A percentile compares a stretch with the other conserved stretches of the same genome.
Conservation (phyloP, 306 rosid species). For the Oxytropis ochrocephala region DNA sequence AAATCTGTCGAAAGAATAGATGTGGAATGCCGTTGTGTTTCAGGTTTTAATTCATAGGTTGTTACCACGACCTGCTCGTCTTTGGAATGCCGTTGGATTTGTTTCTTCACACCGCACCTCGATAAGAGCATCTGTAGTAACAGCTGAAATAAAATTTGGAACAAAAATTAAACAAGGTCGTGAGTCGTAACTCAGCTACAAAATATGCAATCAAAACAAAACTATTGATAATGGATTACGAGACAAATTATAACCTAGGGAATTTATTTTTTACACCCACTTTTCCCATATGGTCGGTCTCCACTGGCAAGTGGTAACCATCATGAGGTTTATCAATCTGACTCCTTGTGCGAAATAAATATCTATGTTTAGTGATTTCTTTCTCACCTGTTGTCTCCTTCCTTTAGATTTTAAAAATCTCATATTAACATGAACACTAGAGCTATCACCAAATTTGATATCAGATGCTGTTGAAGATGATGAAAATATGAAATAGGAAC, state of each 20-base stretch:
- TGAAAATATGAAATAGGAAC: slow-evolving; percentile 4
- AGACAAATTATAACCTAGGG: slow-evolving; percentile 36
- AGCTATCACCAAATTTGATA: not conserved
- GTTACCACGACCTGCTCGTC: slow-evolving; percentile 55
- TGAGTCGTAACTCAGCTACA: not conserved
- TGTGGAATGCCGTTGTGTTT: too few relatives aligned
- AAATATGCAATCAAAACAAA: too few relatives aligned
- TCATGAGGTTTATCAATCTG: slow-evolving; percentile 56
- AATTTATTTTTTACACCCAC: slow-evolving; percentile 41
- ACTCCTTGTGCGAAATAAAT: slow-evolving; percentile 57
- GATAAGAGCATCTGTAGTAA: slow-evolving; percentile 57
- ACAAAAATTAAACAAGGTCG: not conserved
- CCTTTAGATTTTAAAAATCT: not conserved
- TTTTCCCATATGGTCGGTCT: slow-evolving; percentile 66
- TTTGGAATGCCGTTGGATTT: slow-evolving; percentile 44
- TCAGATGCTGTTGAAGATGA: not conserved
- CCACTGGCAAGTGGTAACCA: slow-evolving; percentile 67
- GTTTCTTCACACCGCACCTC: slow-evolving; percentile 71
- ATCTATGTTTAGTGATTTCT: slow-evolving; percentile 30
- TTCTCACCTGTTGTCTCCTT: not conserved
- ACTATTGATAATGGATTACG: too few relatives aligned
- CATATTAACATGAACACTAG: not conserved
- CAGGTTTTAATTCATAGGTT: slow-evolving; percentile 46
- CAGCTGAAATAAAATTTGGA: slow-evolving; percentile 32
- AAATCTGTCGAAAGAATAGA: too few relatives aligned